Percentiles rank a stretch among this genome's conserved stretches.
Evolutionary conservation across 2,329 filamentous ascomycete genomes (phyloP).

Genomic region (Metarhizium sp.): DNA sequence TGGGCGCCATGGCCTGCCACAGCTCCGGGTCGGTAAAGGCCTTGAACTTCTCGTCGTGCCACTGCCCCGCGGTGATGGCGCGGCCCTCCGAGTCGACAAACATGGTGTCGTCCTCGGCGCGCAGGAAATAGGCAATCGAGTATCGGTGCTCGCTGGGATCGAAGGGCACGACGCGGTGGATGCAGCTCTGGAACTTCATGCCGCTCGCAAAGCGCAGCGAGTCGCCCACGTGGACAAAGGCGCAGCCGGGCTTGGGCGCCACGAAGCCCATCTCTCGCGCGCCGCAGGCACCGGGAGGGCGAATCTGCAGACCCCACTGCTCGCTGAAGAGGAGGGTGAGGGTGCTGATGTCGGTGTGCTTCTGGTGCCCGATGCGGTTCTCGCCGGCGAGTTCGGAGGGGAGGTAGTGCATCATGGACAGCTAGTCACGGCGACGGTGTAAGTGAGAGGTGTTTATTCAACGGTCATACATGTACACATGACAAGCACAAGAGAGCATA

Average conservation of each 20-base stretch:
- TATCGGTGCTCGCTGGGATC: conserved; percentile 44
- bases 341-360: conserved; percentile 48
- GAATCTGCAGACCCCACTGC: conserved; percentile 49
- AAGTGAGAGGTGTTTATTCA: too few relatives aligned
- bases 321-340: conserved; percentile 46
- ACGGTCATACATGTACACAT: too few relatives aligned
- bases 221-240: conserved; percentile 50
- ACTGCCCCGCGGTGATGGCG: conserved; percentile 41
- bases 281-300: conserved; percentile 32
- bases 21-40: conserved; percentile 35
- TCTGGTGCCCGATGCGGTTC: conserved; percentile 41
- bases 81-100: conserved; percentile 46
- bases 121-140: conserved; percentile 49
- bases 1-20: conserved; percentile 36
- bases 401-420: conserved; percentile 48
- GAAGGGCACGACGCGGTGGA: conserved; percentile 47
- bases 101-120: conserved; percentile 46
- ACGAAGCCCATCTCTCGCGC: conserved; percentile 43
- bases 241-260: conserved; percentile 38
- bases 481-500: not conserved
- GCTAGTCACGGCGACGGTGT: conserved; percentile 26
- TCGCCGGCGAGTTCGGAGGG: conserved; percentile 31
- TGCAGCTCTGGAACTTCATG: conserved; percentile 44
- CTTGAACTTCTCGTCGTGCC: conserved; percentile 47
- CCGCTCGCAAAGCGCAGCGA: conserved; percentile 45